Base-by-base conservation (phyloP, 1,139 yeast genomes). In the Diutina pseudorugosa region DNA sequence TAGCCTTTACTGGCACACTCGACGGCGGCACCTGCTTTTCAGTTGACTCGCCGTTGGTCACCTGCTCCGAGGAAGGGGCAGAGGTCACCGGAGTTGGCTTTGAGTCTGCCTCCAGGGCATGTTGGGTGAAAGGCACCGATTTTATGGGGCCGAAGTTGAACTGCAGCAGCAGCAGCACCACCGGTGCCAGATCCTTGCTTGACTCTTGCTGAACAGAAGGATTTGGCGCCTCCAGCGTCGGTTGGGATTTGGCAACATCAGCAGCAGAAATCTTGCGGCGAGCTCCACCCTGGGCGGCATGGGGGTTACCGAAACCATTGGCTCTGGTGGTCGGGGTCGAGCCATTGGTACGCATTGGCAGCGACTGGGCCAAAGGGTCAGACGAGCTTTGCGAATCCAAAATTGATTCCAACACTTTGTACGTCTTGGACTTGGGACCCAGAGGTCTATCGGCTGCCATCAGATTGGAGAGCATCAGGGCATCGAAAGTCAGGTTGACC, bases 361-460 rank as follows among this genome's bases (percentile, higher is more conserved):
- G 33, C n/a, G 47, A 43, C 23, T 43, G 33, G 19, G 30, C 33
- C 11, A 14, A 9, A 2, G 33, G 47, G 19, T 20, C 33, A 4
- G 45, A 14, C 16, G 47, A 20, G 19, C n/a, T 9, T 2, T 43
- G 40, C 4, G 57, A 60, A 57, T 83, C 87, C 51, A 86, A 67
- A 50, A 85, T 74, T n/a, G 49, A 4, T 85, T 78, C 52, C 85
- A 69, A 50, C 86, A 69, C 0, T 86, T 77, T 50, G 79, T 73
- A 0, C 94, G 95, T 55, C 45, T 36, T 49, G 1, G 53, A 41
- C 49, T 53, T 27, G 8, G 50, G 7, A 7, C 50, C 52, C 12
- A 45, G 43, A 16, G 47, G 50, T 51, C 51, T 11, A 51, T 52
- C 6, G 40, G 48, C 52, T 23, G 41, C 12, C 51, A 23, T 51